Conservation (phyloP, 1,284 basidiomycete genomes). For the Jaminaea rosea region DNA sequence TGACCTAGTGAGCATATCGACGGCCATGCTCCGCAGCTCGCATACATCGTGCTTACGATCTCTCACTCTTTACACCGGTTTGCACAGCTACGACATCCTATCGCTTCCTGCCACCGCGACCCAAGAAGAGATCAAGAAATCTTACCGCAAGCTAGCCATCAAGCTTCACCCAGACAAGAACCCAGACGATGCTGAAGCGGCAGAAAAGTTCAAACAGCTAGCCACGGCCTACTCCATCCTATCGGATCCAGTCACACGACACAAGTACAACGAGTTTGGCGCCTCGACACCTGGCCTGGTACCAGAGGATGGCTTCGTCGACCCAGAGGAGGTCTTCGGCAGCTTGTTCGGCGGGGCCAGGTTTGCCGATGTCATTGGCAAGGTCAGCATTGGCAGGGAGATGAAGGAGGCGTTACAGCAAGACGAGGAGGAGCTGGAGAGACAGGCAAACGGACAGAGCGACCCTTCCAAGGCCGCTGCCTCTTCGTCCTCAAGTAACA, state of each 20-base stretch:
- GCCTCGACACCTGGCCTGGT: constrained; percentile 42
- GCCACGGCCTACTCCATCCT: constrained; percentile 59
- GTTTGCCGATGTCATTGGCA: constrained; percentile 72
- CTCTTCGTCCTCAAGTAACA: constrained; percentile 10
- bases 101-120: constrained; percentile 67
- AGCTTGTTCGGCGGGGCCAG: constrained; percentile 58
- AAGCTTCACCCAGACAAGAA: constrained; percentile 72
- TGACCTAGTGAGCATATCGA: constrained; percentile 25
- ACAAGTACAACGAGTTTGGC: constrained; percentile 61
- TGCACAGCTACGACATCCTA: constrained; percentile 54
- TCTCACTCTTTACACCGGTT: background rate
- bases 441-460: constrained; percentile 14
- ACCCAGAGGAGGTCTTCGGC: constrained; percentile 76
- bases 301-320: constrained; percentile 50
- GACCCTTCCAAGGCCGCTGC: constrained; percentile 15
- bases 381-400: constrained; percentile 75
- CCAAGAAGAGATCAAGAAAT: constrained; percentile 83
- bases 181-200: constrained; percentile 79
- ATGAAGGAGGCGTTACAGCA: constrained; percentile 98
- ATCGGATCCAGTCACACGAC: constrained; percentile 69
- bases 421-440: constrained; percentile 60
- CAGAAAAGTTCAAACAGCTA: constrained; percentile 58
- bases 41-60: background rate
- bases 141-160: constrained; percentile 87
- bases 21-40: background rate